phyloP scores from a whole-genome alignment of 108 stramenopile genomes.

The Hondaea fermentalgiana region DNA sequence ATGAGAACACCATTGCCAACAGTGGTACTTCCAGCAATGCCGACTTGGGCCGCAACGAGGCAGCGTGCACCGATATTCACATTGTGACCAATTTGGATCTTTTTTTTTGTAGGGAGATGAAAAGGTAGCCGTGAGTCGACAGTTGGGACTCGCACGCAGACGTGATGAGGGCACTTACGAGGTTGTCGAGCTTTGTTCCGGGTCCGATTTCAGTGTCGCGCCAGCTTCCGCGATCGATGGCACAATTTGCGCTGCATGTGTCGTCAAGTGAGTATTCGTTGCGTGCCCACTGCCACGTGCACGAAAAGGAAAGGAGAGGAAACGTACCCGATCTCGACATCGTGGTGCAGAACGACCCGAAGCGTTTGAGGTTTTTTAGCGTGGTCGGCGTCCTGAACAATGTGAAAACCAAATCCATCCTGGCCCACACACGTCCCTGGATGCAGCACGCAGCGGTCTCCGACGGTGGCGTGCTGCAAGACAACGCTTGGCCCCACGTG shows the following conservation, averaged over 20 bases:
- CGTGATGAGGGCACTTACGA: neutral
- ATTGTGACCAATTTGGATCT: constrained; percentile 9
- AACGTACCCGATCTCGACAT: constrained; percentile 17
- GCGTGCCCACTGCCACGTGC: too few relatives aligned
- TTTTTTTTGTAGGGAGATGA: neutral
- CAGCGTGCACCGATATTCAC: neutral
- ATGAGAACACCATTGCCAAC: neutral
- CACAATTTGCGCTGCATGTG: neutral
- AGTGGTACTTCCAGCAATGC: neutral
- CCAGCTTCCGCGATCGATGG: neutral
- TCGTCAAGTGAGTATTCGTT: neutral
- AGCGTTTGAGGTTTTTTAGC: constrained; percentile 2
- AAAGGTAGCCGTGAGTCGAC: too few relatives aligned
- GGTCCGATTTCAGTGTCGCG: neutral
- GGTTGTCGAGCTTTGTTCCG: neutral
- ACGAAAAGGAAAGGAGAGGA: too few relatives aligned
- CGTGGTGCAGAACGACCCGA: neutral
- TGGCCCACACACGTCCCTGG: neutral
- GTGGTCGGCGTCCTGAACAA: neutral
- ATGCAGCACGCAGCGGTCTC: neutral
- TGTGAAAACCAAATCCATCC: neutral
- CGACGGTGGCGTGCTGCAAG: neutral
- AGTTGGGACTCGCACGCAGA: too few relatives aligned
- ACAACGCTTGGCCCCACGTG: neutral
- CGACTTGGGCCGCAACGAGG: neutral